These are phyloP conservation scores for Pilatotrama ljubarskyi DNA, from an alignment of 768 basidiomycete species.

Conservation along the genomic window DNA sequence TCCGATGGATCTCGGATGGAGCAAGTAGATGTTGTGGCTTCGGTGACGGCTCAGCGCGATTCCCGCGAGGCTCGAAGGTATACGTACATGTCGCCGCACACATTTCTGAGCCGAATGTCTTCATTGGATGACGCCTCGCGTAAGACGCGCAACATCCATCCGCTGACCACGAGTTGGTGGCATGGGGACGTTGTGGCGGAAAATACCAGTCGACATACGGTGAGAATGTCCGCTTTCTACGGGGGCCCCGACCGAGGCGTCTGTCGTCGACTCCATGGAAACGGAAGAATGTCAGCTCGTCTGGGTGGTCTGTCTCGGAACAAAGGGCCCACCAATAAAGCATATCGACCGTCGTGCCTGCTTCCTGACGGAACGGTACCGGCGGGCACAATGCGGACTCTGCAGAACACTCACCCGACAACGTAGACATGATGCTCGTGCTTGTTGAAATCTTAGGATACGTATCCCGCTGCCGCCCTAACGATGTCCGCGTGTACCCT, in stretches of 20 bases:
- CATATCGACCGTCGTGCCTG: background rate
- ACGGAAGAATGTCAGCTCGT: background rate
- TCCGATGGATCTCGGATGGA: constrained; percentile 17
- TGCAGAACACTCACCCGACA: background rate
- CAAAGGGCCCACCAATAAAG: background rate
- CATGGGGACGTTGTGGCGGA: constrained; percentile 15
- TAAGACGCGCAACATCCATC: background rate
- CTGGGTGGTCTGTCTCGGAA: background rate
- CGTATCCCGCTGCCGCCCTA: background rate
- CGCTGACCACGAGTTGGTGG: constrained; percentile 16
- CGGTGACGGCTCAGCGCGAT: constrained; percentile 12
- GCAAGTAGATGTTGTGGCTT: background rate
- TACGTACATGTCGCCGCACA: background rate
- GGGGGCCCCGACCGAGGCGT: constrained; percentile 2
- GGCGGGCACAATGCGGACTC: background rate
- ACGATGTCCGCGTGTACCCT: background rate
- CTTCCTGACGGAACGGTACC: background rate
- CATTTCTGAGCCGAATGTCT: background rate
- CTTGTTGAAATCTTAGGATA: background rate
- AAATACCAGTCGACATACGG: constrained; percentile 13
- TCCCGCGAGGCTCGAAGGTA: constrained; percentile 17
- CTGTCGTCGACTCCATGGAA: background rate
- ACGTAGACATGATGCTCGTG: background rate
- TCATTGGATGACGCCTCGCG: constrained; percentile 6
- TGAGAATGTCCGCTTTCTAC: constrained; percentile 13